Conservation (phyloP, 1,284 basidiomycete species). For the Ceratobasidium sp. region DNA sequence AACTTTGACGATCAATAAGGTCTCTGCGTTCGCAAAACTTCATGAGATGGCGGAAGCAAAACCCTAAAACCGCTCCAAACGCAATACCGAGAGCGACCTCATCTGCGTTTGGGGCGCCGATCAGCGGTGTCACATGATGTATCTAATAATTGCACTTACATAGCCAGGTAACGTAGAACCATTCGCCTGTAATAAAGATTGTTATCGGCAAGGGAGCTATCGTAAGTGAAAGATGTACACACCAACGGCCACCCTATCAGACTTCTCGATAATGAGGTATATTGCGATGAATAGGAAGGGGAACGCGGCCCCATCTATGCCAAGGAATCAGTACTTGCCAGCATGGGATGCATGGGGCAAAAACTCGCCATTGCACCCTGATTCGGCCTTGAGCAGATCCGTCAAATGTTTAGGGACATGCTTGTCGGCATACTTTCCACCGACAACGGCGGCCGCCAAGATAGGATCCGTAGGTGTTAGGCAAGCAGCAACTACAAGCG, state of each 20-base stretch:
- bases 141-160: conserved; percentile 62
- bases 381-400: conserved; percentile 86
- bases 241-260: conserved; percentile 50
- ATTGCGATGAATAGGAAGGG: conserved; percentile 71
- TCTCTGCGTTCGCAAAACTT: conserved; percentile 70
- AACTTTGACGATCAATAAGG: conserved; percentile 17
- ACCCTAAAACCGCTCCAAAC: conserved; percentile 80
- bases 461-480: conserved; percentile 93
- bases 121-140: conserved; percentile 10
- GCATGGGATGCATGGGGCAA: conserved; percentile 37
- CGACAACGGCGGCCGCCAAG: conserved; percentile 64
- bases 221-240: not conserved
- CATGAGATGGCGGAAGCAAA: conserved; percentile 58
- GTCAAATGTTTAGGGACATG: conserved; percentile 89
- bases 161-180: conserved; percentile 87
- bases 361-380: conserved; percentile 67
- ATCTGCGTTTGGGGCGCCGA: conserved; percentile 61
- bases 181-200: conserved; percentile 59
- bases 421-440: conserved; percentile 87
- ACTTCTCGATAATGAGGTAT: conserved; percentile 3
- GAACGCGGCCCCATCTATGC: conserved; percentile 89
- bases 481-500: conserved; percentile 88
- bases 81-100: conserved; percentile 85
- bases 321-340: conserved; percentile 54
- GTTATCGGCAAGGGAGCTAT: not conserved